Conservation (phyloP, 192 early-diverging fungal species). For the Chytriomyces sp. region DNA sequence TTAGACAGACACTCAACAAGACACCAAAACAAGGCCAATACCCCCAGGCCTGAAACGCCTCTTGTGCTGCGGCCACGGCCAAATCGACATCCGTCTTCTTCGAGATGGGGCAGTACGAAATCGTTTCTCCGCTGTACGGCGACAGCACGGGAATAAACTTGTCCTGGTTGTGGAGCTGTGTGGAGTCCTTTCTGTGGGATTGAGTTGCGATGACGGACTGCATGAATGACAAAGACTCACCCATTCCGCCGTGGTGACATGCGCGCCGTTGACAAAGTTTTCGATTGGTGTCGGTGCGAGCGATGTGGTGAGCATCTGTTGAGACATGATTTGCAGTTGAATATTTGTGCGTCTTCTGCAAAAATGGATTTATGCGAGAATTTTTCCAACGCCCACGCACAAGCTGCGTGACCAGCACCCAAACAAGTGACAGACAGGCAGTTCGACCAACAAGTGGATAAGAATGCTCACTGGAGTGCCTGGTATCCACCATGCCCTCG, state of each 20-base stretch:
- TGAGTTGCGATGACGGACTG: not conserved
- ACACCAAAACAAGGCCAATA: not conserved
- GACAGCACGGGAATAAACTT: slow-evolving; percentile 63
- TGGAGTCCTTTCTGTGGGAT: slow-evolving; percentile 11
- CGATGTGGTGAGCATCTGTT: slow-evolving; percentile 3
- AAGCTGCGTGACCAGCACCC: too few relatives aligned
- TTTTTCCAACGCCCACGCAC: too few relatives aligned
- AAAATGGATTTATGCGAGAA: too few relatives aligned
- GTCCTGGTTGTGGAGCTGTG: not conserved
- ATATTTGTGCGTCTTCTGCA: too few relatives aligned
- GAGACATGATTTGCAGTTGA: not conserved
- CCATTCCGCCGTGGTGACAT: slow-evolving; percentile 30
- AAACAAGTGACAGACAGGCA: too few relatives aligned
- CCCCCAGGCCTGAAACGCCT: slow-evolving; percentile 43
- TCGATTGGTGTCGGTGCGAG: slow-evolving; percentile 26
- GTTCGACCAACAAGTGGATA: too few relatives aligned
- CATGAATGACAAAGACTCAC: not conserved
- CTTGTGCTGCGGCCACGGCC: slow-evolving; percentile 62
- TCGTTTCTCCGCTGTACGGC: slow-evolving; percentile 66
- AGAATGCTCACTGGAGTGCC: too few relatives aligned
- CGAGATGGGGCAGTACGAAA: slow-evolving; percentile 70
- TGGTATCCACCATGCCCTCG: too few relatives aligned
- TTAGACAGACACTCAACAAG: not conserved
- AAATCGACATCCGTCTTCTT: slow-evolving; percentile 58
- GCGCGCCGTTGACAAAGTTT: slow-evolving; percentile 37